Evolutionary conservation across 495 filamentous ascomycete genomes (phyloP).

Genomic region (Tuber melanosporum): DNA sequence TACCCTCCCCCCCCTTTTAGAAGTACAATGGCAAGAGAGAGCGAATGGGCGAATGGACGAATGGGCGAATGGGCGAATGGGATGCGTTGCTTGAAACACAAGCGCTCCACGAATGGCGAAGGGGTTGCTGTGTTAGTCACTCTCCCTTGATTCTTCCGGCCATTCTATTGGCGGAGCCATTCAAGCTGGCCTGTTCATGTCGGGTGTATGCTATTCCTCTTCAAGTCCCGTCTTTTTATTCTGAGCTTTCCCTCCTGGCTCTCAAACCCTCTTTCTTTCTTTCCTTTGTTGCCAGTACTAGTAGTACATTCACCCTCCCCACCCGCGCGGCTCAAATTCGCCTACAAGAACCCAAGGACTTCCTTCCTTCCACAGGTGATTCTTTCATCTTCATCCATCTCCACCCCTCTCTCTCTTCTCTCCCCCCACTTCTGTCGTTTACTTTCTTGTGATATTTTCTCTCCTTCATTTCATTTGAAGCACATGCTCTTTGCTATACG

Average conservation of each 20-base stretch:
- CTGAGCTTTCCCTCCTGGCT: not conserved
- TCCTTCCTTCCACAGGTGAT: constrained; percentile 29
- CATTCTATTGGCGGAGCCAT: not conserved
- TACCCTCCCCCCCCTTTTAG: not conserved
- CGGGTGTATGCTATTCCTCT: not conserved
- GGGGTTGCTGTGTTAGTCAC: not conserved
- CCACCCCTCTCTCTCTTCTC: constrained; percentile 5
- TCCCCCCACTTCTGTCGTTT: constrained; percentile 16
- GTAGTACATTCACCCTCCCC: not conserved
- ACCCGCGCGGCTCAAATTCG: constrained; percentile 1
- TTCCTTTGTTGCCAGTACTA: not conserved
- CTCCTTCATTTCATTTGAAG: not conserved
- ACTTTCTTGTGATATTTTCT: constrained; percentile 15
- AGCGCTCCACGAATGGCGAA: not conserved
- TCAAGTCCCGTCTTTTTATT: constrained; percentile 10
- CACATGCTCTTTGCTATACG: constrained; percentile 3
- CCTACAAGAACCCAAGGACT: constrained; percentile 35
- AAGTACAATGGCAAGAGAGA: not conserved
- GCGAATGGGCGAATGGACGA: too few relatives aligned
- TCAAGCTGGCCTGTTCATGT: not conserved
- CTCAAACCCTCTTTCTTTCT: constrained; percentile 7
- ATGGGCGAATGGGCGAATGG: not conserved
- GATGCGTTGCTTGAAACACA: not conserved
- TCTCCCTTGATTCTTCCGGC: not conserved
- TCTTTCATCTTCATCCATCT: constrained; percentile 4